Conservation (phyloP, 176 grass and related monocot genomes). For the Cymbopogon citratus region DNA sequence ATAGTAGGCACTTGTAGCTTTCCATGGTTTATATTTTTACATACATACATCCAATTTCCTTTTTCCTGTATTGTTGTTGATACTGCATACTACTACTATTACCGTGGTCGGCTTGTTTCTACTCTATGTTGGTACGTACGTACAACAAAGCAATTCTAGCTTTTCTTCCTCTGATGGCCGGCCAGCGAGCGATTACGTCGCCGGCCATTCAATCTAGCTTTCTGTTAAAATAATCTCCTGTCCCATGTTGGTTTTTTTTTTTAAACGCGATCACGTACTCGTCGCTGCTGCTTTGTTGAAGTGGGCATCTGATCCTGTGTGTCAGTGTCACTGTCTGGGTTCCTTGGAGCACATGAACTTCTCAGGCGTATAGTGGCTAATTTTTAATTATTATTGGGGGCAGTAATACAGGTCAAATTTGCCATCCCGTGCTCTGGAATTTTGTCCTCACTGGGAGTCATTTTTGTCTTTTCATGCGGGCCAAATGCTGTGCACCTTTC, state of each 20-base stretch:
- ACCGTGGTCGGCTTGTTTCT: not conserved
- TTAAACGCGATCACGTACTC: not conserved
- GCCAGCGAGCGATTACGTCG: not conserved
- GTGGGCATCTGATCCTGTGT: conserved; percentile 29
- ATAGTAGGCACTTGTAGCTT: conserved; percentile 8
- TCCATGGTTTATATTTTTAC: not conserved
- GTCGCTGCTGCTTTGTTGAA: not conserved
- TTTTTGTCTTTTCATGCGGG: conserved; percentile 21
- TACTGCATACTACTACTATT: not conserved
- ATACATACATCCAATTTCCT: not conserved
- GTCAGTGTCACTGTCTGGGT: conserved; percentile 36
- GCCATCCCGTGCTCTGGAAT: conserved; percentile 28
- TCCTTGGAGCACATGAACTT: conserved; percentile 39
- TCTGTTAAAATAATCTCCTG: not conserved
- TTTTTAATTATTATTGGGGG: not conserved
- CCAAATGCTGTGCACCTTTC: conserved; percentile 36
- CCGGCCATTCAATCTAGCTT: not conserved
- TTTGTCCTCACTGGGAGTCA: conserved; percentile 14
- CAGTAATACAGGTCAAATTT: conserved; percentile 51
- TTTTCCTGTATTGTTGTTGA: not conserved
- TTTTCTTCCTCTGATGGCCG: not conserved
- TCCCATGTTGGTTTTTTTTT: not conserved
- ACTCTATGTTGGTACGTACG: not conserved
- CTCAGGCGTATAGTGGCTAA: not conserved
- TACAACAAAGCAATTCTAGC: not conserved